These are phyloP conservation scores for Collybiopsis luxurians DNA, from an alignment of 768 basidiomycete species.

Conservation along the genomic window DNA sequence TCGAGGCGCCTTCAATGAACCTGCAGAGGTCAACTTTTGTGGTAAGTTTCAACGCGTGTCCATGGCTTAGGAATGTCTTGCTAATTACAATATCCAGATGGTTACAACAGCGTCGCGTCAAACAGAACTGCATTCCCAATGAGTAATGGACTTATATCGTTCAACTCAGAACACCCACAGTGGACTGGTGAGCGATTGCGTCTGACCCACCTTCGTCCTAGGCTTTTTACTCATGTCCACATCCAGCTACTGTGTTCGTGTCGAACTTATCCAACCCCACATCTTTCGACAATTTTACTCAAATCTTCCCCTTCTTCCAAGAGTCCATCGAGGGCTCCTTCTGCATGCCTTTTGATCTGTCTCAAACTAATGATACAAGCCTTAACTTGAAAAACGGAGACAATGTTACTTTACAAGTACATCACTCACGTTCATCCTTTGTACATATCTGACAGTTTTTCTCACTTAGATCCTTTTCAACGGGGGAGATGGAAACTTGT, in stretches of 20 bases:
- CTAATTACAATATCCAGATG: conserved; percentile 42
- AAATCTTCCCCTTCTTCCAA: conserved; percentile 47
- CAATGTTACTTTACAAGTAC: conserved; percentile 71
- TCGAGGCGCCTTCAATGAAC: conserved; percentile 65
- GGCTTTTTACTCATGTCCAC: neutral
- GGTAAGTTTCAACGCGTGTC: conserved; percentile 39
- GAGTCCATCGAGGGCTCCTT: conserved; percentile 54
- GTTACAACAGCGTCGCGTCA: conserved; percentile 47
- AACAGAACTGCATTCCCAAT: conserved; percentile 73
- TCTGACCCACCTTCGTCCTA: neutral
- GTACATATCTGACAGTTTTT: too few relatives aligned
- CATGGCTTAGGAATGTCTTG: neutral
- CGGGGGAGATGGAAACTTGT: too few relatives aligned
- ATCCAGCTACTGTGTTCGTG: conserved; percentile 51
- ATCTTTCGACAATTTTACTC: conserved; percentile 61
- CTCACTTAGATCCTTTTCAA: too few relatives aligned
- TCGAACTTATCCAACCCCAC: conserved; percentile 58
- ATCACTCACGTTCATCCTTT: too few relatives aligned
- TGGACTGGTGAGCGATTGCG: conserved; percentile 50
- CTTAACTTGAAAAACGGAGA: conserved; percentile 49
- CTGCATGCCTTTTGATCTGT: conserved; percentile 69
- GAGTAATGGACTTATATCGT: conserved; percentile 51
- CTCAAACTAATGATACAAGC: conserved; percentile 43
- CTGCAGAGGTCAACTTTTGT: conserved; percentile 61
- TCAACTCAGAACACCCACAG: conserved; percentile 62